Evolutionary conservation across 83 land plant genomes (phyloP).

Genomic region (Picea abies): DNA sequence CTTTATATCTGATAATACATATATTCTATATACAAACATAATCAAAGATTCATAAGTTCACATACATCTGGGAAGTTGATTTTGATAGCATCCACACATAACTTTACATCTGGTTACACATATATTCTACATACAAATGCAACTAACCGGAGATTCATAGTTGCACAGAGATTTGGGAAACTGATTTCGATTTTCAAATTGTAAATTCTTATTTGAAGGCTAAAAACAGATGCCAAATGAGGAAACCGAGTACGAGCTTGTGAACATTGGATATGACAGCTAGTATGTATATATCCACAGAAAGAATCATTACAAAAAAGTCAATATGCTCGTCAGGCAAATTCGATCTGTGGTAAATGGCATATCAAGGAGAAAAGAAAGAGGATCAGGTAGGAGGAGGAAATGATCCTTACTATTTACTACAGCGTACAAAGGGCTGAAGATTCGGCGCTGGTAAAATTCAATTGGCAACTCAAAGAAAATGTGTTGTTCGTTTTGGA

Average conservation of each 20-base stretch:
- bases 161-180: not conserved
- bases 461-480: not conserved
- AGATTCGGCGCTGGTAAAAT: not conserved
- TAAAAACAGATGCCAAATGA: too few relatives aligned
- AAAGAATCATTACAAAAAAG: conserved; percentile 9
- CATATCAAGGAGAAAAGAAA: not conserved
- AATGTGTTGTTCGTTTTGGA: not conserved
- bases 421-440: conserved; percentile 2
- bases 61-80: too few relatives aligned
- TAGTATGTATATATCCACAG: not conserved
- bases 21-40: too few relatives aligned
- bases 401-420: not conserved
- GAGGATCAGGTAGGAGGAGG: not conserved
- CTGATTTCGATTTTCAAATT: not conserved
- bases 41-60: too few relatives aligned
- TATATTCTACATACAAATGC: not conserved
- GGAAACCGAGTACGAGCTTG: not conserved
- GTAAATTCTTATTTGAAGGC: not conserved
- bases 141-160: not conserved
- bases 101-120: not conserved
- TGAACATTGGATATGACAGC: not conserved
- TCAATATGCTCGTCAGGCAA: conserved; percentile 3
- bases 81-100: too few relatives aligned
- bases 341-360: not conserved
- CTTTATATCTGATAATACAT: too few relatives aligned